A percentile compares a stretch with the other conserved stretches of the same genome.
These are phyloP conservation scores for Glebionis coronaria DNA, from an alignment of 129 eudicot genomes.

Conservation along the genomic window DNA sequence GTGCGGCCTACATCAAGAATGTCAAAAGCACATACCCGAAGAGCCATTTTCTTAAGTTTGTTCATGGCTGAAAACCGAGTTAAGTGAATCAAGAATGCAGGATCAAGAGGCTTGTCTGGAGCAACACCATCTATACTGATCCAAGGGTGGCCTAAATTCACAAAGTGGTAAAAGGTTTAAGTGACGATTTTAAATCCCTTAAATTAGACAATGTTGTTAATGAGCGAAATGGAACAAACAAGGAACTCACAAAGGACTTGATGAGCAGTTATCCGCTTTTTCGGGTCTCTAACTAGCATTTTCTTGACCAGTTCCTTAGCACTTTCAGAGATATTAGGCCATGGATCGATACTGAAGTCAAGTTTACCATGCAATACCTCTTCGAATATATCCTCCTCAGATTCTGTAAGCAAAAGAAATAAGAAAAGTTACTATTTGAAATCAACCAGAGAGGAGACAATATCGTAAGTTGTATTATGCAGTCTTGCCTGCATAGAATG, in stretches of 20 bases:
- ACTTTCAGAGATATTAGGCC: conserved; percentile 69
- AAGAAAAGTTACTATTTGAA: not conserved
- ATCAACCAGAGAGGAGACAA: not conserved
- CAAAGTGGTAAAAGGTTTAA: no score
- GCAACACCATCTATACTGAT: conserved; percentile 60
- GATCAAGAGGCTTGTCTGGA: conserved; percentile 82
- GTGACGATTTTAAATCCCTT: no score
- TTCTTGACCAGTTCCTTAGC: conserved; percentile 69
- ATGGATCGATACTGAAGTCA: conserved; percentile 42
- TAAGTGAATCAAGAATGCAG: conserved; percentile 60
- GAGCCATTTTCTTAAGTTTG: conserved; percentile 79
- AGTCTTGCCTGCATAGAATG: conserved; percentile 74
- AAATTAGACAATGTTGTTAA: no score
- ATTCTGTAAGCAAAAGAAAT: no score
- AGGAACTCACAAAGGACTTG: conserved; percentile 66
- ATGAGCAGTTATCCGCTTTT: conserved; percentile 57
- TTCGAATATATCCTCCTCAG: not conserved
- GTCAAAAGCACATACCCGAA: conserved; percentile 50
- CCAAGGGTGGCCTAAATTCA: conserved; percentile 72
- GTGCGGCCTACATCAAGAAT: not conserved
- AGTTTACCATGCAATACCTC: not conserved
- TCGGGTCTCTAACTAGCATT: conserved; percentile 71
- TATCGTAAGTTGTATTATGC: not conserved
- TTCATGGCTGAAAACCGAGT: conserved; percentile 79
- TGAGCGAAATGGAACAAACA: not conserved